Evolutionary conservation across 371 early-diverging fungal species (phyloP), one percentile per base, ranked within the genome.

Genomic region (Furculomyces boomerangus): DNA sequence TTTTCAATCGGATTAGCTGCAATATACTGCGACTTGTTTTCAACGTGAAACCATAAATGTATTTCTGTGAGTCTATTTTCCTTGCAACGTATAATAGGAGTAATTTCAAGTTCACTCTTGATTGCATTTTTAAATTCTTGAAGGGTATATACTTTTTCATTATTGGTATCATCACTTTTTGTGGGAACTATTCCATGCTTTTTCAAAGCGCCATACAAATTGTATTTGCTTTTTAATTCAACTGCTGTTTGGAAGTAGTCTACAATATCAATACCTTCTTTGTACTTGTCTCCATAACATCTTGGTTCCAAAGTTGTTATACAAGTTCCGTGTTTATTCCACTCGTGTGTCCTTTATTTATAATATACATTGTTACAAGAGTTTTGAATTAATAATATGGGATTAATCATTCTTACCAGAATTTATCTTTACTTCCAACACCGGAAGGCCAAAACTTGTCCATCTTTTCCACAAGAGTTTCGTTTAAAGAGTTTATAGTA

Each of bases 261-360:
- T 46, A 57, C 60, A 0, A 80, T 74, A 60, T 83, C 84, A 20
- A 75, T 62, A 54, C 76, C 57, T 53, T 71, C 53, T 20, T 53
- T 45, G 50, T 75, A 50, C 26, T 60, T 63, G 2, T 27, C n/a
- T n/a, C n/a, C 58, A 49, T 66, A 72, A 71, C 86, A 86, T 5
- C 50, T 29, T 24, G 84, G 83, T 8, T 71, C 75, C 48, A 81
- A 56, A 2, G 75, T 79, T 0, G 78, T 71, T 13, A 81, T 71
- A 62, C 86, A 86, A 24, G 83, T 84, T 44, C 84, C 86, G 65
- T 86, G 87, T 72, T 86, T 86, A 64, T 66, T 70, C 82, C 83
- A 86, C 57, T 86, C 84, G 61, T 86, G 84, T 8, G 76, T 60
- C n/a, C n/a, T n/a, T n/a, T n/a, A n/a, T n/a, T n/a, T n/a, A n/a